Evolutionary conservation across 78 protist species (phyloP).

Genomic region (Pigoraptor vietnamica): DNA sequence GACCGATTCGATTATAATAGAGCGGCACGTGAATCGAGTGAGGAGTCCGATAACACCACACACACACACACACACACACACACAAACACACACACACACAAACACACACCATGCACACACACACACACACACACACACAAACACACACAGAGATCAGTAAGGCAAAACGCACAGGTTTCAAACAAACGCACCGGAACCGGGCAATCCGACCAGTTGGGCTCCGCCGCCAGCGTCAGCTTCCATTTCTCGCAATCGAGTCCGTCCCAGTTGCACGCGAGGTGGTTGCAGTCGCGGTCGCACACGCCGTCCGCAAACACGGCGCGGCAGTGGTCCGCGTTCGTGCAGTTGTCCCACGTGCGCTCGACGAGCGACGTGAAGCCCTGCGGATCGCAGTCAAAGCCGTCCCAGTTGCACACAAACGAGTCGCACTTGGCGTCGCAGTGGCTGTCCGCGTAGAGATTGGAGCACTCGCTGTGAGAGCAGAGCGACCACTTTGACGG

Average conservation of each 20-base stretch:
- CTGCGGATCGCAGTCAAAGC: not conserved
- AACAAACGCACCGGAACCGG: not conserved
- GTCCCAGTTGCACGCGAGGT: not conserved
- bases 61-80: not conserved
- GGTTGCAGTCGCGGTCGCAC: conserved; percentile 1
- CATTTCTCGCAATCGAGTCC: not conserved
- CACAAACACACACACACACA: not conserved
- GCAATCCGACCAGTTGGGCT: not conserved
- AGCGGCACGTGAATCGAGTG: too few species aligned
- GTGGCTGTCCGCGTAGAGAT: not conserved
- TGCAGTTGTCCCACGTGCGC: not conserved
- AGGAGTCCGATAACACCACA: not conserved
- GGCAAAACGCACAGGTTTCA: not conserved
- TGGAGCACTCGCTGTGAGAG: not conserved
- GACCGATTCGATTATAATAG: too few species aligned
- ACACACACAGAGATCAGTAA: not conserved
- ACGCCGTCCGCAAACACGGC: not conserved
- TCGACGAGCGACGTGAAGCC: not conserved
- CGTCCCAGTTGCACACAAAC: not conserved
- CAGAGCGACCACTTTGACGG: not conserved
- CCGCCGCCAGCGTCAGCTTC: not conserved
- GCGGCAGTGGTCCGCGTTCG: not conserved
- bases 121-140: not conserved
- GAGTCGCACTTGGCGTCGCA: not conserved
- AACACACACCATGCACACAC: not conserved